Evolutionary conservation across 768 basidiomycete species (phyloP), one percentile per base, ranked within the genome.

Genomic region (Symmetrospora coprosmae): DNA sequence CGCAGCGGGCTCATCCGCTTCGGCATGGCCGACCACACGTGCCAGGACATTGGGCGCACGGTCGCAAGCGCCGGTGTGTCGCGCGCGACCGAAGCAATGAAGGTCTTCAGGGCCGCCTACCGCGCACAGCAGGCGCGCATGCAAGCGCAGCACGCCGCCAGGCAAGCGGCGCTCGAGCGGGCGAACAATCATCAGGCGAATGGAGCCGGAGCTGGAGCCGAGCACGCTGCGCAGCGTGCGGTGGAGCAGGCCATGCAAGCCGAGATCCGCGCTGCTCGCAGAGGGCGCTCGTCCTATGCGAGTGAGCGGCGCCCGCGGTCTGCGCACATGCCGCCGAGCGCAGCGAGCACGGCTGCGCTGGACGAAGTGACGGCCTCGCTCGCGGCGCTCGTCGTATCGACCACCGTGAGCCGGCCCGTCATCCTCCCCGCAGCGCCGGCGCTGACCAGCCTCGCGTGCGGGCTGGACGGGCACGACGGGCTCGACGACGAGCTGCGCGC

Each of bases 1-100:
- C 77, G 75, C 4, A 86, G 85, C 66, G 71, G 75, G 2, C 67
- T 82, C 11, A 73, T 82, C 49, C 76, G 79, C 4, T 78, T 74
- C 2, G 79, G 80, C 2, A 66, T 63, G 9, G 41, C 48, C 17
- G 63, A 63, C 2, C 61, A 66, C 25, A 31, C 28, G 19, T 58
- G 55, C 31, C 21, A 21, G 14, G 55, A 45, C 17, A 46, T 58
- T 33, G 55, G 55, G 14, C 43, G 37, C 14, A 21, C 46, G 19
- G 37, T 58, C 8, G 55, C 55, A 6, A 58, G 38, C 45, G 27
- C 53, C 49, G 0, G 66, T 50, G n/a, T 38, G 50, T 14, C 43
- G 41, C 5, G 65, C 60, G 19, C 30, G 62, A 11, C 35, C 40
- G 13, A 66, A 63, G 67, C 58, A 63, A 66, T 35, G 64, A 68